A percentile compares a stretch with the other conserved stretches of the same genome.
Conservation (phyloP, 164 flowering plant species). For the Chimonanthus salicifolius region DNA sequence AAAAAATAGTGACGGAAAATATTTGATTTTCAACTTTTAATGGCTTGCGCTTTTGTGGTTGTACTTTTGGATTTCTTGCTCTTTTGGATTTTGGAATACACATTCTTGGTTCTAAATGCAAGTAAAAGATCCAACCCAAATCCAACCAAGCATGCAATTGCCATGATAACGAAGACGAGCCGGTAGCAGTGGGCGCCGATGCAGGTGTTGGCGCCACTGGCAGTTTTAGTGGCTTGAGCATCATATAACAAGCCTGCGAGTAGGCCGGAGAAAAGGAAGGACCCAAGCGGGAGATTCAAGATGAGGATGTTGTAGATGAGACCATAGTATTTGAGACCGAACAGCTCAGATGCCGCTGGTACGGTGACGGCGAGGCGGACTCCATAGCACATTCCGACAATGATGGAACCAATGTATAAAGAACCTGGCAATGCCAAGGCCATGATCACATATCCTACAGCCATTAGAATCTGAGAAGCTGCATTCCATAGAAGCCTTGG, state of each 20-base stretch:
- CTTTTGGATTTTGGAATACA: constrained; percentile 46
- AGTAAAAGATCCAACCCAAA: constrained; percentile 59
- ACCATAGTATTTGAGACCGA: constrained; percentile 87
- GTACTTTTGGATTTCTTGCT: constrained; percentile 34
- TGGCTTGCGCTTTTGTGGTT: background rate
- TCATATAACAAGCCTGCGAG: constrained; percentile 81
- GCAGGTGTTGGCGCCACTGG: constrained; percentile 76
- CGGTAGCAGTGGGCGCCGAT: constrained; percentile 79
- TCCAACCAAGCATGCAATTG: constrained; percentile 59
- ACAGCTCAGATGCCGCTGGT: constrained; percentile 83
- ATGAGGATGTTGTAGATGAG: constrained; percentile 78
- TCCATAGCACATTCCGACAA: constrained; percentile 81
- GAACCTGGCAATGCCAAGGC: constrained; percentile 83
- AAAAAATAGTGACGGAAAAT: background rate
- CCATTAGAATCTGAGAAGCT: constrained; percentile 80
- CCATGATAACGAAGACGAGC: constrained; percentile 72
- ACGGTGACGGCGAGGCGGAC: constrained; percentile 81
- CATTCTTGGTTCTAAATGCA: constrained; percentile 43
- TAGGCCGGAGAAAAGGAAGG: constrained; percentile 88
- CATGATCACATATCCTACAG: constrained; percentile 63
- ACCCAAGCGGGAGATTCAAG: constrained; percentile 84
- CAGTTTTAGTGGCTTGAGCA: constrained; percentile 48
- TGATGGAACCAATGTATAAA: constrained; percentile 66
- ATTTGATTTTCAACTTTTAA: constrained; percentile 7
- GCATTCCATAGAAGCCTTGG: constrained; percentile 95